Conservation (phyloP, 208 protist species). For the Herpetomonas tarakana region DNA sequence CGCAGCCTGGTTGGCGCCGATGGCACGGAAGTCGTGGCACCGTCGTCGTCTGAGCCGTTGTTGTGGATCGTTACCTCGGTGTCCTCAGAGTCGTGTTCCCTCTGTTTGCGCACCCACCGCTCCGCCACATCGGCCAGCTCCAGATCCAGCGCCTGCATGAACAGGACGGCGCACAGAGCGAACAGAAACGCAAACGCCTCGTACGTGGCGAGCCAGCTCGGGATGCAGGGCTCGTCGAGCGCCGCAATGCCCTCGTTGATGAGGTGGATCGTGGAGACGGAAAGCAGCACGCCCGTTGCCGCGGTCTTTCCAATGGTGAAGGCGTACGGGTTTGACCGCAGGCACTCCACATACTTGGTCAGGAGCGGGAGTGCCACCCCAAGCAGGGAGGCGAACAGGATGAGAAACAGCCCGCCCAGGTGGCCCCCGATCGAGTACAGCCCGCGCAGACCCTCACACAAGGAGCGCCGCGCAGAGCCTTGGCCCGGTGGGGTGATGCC, state of each 20-base stretch:
- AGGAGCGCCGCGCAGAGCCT: not conserved
- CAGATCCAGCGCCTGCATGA: slow-evolving; percentile 58
- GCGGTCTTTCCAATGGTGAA: slow-evolving; percentile 45
- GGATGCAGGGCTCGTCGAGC: slow-evolving; percentile 43
- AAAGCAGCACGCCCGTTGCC: slow-evolving; percentile 57
- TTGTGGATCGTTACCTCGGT: not conserved
- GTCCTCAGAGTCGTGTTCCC: not conserved
- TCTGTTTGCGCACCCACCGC: slow-evolving; percentile 24
- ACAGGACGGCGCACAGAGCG: slow-evolving; percentile 40
- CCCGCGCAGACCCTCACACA: slow-evolving; percentile 31
- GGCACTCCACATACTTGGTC: slow-evolving; percentile 34
- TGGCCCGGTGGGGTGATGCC: not conserved
- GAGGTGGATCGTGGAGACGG: slow-evolving; percentile 51
- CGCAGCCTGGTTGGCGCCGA: too few relatives aligned
- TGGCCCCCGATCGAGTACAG: slow-evolving; percentile 43
- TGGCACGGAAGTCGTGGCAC: too few relatives aligned
- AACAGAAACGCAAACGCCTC: slow-evolving; percentile 47
- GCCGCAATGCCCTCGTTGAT: slow-evolving; percentile 36
- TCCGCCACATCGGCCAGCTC: slow-evolving; percentile 34
- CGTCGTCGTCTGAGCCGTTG: not conserved
- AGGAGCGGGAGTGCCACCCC: slow-evolving; percentile 43
- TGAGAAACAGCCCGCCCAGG: slow-evolving; percentile 37
- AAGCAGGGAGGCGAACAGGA: slow-evolving; percentile 38
- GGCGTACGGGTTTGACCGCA: slow-evolving; percentile 41
- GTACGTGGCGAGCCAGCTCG: slow-evolving; percentile 25